Evolutionary conservation across 495 filamentous ascomycete species (phyloP).

Genomic region (Corynascus novoguineensis): DNA sequence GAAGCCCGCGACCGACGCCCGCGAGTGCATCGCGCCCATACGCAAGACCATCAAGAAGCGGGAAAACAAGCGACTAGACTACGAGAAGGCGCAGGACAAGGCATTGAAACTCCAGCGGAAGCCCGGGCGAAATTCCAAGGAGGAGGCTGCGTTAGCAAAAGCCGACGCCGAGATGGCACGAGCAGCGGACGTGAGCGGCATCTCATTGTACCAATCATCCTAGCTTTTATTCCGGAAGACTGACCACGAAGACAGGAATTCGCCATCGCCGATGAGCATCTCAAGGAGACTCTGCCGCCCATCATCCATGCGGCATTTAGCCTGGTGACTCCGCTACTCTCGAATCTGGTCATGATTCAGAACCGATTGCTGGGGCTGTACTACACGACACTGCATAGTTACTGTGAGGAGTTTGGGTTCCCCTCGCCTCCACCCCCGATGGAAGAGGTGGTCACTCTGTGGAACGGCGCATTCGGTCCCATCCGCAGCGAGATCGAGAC

Average conservation of each 20-base stretch:
- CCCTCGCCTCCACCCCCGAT: conserved; percentile 69
- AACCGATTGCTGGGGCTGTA: conserved; percentile 76
- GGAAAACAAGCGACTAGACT: conserved; percentile 85
- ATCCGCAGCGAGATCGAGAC: conserved; percentile 66
- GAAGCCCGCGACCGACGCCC: conserved; percentile 65
- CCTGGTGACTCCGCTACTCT: conserved; percentile 72
- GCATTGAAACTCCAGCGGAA: conserved; percentile 69
- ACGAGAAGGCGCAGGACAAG: conserved; percentile 71
- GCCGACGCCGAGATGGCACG: conserved; percentile 69
- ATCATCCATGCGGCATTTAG: conserved; percentile 68
- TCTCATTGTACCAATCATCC: neutral
- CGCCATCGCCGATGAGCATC: conserved; percentile 70
- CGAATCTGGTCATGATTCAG: conserved; percentile 71
- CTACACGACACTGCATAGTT: conserved; percentile 78
- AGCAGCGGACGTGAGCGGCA: conserved; percentile 55
- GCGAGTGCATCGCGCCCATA: conserved; percentile 65
- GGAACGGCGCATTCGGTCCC: conserved; percentile 60
- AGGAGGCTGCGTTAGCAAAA: conserved; percentile 69
- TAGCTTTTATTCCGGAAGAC: neutral
- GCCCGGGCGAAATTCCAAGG: conserved; percentile 63
- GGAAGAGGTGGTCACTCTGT: conserved; percentile 64
- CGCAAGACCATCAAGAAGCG: conserved; percentile 90
- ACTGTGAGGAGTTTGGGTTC: conserved; percentile 65
- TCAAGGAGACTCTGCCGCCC: conserved; percentile 69
- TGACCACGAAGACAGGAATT: conserved; percentile 58